Percentiles rank a stretch among this genome's conserved stretches.
phyloP scores from a whole-genome alignment of 2,329 filamentous ascomycete species.

The Hypoxylon sp. region DNA sequence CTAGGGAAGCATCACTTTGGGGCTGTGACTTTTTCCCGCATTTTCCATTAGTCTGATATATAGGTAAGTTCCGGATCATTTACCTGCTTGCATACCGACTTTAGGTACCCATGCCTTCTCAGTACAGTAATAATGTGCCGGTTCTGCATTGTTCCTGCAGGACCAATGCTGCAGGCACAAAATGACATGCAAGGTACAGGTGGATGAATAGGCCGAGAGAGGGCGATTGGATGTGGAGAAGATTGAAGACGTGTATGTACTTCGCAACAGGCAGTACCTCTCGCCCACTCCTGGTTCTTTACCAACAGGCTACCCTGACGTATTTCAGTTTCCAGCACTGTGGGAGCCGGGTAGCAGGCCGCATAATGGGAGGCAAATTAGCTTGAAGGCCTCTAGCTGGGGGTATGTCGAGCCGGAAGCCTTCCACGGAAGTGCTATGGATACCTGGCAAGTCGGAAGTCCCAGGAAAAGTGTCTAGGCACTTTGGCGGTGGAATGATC shows the following conservation, averaged over 20 bases:
- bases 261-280: slow-evolving; percentile 31
- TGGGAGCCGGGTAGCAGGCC: slow-evolving; percentile 43
- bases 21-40: slow-evolving; percentile 18
- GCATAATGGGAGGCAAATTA: slow-evolving; percentile 49
- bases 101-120: slow-evolving; percentile 28
- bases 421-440: slow-evolving; percentile 48
- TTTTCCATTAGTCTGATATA: slow-evolving; percentile 19
- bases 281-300: slow-evolving; percentile 18
- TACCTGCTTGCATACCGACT: slow-evolving; percentile 44
- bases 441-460: slow-evolving; percentile 44
- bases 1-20: slow-evolving; percentile 17
- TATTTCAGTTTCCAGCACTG: slow-evolving; percentile 42
- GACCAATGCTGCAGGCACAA: slow-evolving; percentile 50
- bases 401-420: slow-evolving; percentile 48
- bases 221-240: slow-evolving; percentile 35
- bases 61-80: slow-evolving; percentile 36
- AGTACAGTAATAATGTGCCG: slow-evolving; percentile 42
- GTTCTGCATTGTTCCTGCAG: slow-evolving; percentile 51
- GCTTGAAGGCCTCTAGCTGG: slow-evolving; percentile 29
- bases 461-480: slow-evolving; percentile 40
- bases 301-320: slow-evolving; percentile 32
- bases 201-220: slow-evolving; percentile 39
- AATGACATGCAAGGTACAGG: slow-evolving; percentile 52
- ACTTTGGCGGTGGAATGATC: slow-evolving; percentile 44
- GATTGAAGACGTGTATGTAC: slow-evolving; percentile 38